These are phyloP conservation scores for Russula griseocarnosa DNA, from an alignment of 768 basidiomycete species.

Conservation along the genomic window DNA sequence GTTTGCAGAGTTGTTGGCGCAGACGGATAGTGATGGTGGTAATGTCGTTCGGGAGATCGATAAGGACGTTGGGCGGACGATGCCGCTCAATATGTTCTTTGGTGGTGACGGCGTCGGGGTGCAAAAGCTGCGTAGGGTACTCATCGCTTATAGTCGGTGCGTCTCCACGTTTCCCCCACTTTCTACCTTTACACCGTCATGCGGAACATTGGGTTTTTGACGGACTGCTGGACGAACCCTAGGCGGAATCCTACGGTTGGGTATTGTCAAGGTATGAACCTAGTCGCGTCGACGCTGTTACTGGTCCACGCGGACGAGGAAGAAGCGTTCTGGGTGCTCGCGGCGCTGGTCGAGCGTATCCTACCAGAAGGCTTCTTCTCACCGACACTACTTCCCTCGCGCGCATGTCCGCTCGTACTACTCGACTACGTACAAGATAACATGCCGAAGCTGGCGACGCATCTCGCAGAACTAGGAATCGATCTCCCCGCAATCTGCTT, in stretches of 20 bases:
- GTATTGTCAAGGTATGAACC: slow-evolving; percentile 94
- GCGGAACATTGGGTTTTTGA: neutral
- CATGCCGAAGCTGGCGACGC: slow-evolving; percentile 68
- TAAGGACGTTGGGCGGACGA: slow-evolving; percentile 89
- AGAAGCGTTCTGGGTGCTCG: slow-evolving; percentile 94
- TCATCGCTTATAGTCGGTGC: slow-evolving; percentile 89
- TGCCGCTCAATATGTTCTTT: slow-evolving; percentile 95
- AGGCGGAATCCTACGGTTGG: slow-evolving; percentile 92
- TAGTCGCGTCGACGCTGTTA: slow-evolving; percentile 90
- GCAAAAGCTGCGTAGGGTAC: slow-evolving; percentile 81
- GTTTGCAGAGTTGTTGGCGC: slow-evolving; percentile 75
- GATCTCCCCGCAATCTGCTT: slow-evolving; percentile 95
- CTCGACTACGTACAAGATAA: slow-evolving; percentile 80
- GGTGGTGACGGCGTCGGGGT: slow-evolving; percentile 96
- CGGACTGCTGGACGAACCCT: neutral
- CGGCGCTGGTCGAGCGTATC: slow-evolving; percentile 82
- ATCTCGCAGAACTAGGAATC: slow-evolving; percentile 75
- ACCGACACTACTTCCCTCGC: slow-evolving; percentile 83
- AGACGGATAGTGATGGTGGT: slow-evolving; percentile 41
- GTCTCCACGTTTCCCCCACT: slow-evolving; percentile 31
- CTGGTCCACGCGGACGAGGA: slow-evolving; percentile 93
- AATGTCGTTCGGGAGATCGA: slow-evolving; percentile 79
- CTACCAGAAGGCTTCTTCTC: slow-evolving; percentile 94
- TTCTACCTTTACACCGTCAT: neutral
- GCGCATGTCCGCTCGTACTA: slow-evolving; percentile 89